These are phyloP conservation scores for Hysterangium stoloniferum DNA, from an alignment of 768 basidiomycete genomes.

Conservation along the genomic window DNA sequence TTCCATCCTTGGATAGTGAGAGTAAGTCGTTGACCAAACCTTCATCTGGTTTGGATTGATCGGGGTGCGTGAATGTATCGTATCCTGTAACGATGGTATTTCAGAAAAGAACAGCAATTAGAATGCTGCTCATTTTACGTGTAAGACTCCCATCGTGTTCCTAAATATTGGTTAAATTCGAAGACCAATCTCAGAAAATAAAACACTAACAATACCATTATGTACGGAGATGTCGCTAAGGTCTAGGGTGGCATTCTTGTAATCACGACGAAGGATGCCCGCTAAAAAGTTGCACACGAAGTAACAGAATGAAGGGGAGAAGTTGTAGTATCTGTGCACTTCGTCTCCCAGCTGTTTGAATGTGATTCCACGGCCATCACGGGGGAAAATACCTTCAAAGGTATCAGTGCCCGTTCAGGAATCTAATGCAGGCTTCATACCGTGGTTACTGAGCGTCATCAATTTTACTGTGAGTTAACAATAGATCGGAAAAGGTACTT, in stretches of 20 bases:
- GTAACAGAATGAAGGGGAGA: conserved; percentile 56
- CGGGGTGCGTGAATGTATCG: conserved; percentile 37
- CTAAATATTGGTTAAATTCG: conserved; percentile 1
- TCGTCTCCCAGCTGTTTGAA: conserved; percentile 36
- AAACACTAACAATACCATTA: conserved; percentile 55
- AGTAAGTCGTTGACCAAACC: conserved; percentile 48
- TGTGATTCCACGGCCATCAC: conserved; percentile 61
- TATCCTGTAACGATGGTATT: conserved; percentile 34
- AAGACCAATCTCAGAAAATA: background rate
- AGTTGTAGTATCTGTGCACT: conserved; percentile 43
- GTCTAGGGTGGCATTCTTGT: conserved; percentile 54
- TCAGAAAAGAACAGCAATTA: background rate
- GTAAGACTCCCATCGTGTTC: conserved; percentile 15
- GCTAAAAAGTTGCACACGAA: conserved; percentile 61
- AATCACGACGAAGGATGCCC: conserved; percentile 46
- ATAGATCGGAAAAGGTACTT: conserved; percentile 11
- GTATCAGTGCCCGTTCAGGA: background rate
- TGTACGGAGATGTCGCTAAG: conserved; percentile 62
- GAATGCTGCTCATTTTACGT: background rate
- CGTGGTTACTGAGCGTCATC: conserved; percentile 2
- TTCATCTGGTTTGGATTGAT: conserved; percentile 47
- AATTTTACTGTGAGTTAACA: background rate
- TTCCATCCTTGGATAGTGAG: conserved; percentile 45
- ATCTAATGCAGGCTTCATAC: background rate
- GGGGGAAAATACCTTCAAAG: conserved; percentile 39